Conservation (phyloP, 208 protist genomes). For the Porcisia deanei region DNA sequence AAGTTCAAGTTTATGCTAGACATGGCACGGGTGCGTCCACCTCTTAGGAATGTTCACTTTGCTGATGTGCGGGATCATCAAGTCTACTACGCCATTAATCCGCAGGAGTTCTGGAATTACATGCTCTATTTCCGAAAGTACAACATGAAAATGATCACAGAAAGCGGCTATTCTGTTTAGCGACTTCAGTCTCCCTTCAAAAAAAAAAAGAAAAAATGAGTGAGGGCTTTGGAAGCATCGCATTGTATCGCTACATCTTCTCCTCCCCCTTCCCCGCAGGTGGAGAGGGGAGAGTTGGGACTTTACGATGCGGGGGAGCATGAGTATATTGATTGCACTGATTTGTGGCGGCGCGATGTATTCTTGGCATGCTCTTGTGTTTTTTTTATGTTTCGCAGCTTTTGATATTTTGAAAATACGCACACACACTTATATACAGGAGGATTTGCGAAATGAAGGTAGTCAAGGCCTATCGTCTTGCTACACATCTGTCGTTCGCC, state of each 20-base stretch:
- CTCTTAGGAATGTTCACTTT: conserved; percentile 84
- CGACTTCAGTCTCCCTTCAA: not conserved
- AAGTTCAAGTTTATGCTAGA: conserved; percentile 93
- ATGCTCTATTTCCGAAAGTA: conserved; percentile 87
- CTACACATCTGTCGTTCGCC: too few relatives aligned
- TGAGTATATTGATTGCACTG: not conserved
- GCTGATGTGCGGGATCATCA: conserved; percentile 88
- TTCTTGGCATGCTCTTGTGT: too few relatives aligned
- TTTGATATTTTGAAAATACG: too few relatives aligned
- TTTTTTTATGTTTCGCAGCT: too few relatives aligned
- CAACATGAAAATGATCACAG: conserved; percentile 83
- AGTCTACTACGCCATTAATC: conserved; percentile 90
- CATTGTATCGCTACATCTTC: not conserved
- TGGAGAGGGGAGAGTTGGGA: not conserved
- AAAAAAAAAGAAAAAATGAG: not conserved
- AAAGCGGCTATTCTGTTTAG: conserved; percentile 36
- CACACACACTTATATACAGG: too few relatives aligned
- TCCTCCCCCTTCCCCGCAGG: conserved; percentile 14
- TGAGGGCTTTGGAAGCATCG: not conserved
- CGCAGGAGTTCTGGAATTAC: conserved; percentile 90
- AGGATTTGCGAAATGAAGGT: too few relatives aligned
- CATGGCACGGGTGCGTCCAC: conserved; percentile 70
- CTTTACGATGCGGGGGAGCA: not conserved
- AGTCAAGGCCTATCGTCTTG: too few relatives aligned
- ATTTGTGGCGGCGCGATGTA: too few relatives aligned